Evolutionary conservation across 345 rosid species (phyloP).

Genomic region (Abelmoschus esculentus): DNA sequence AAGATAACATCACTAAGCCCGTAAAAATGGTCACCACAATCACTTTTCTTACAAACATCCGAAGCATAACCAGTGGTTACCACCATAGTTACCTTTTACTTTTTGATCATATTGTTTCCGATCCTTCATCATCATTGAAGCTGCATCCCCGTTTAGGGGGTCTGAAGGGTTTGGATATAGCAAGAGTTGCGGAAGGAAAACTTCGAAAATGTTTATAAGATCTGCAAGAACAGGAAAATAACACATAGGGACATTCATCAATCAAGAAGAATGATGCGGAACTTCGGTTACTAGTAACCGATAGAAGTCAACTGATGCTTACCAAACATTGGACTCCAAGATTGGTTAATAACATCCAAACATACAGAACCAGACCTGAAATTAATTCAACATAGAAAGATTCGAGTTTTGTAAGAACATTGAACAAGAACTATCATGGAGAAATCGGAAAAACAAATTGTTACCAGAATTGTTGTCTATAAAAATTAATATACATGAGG

Average conservation of each 20-base stretch:
- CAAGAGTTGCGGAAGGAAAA: constrained; percentile 62
- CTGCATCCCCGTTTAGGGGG: constrained; percentile 70
- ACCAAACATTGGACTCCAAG: constrained; percentile 88
- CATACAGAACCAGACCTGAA: constrained; percentile 67
- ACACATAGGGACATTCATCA: not conserved
- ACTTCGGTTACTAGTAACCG: not conserved
- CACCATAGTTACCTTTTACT: constrained; percentile 45
- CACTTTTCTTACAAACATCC: no score
- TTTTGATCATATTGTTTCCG: constrained; percentile 50
- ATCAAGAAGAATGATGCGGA: not conserved
- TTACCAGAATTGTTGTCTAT: no score
- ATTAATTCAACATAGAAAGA: constrained; percentile 5
- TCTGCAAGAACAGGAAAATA: constrained; percentile 32
- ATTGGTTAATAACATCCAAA: constrained; percentile 67
- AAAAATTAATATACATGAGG: no score
- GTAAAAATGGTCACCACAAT: no score
- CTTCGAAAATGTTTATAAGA: constrained; percentile 62
- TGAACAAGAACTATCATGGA: not conserved
- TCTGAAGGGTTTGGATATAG: constrained; percentile 69
- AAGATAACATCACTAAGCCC: not conserved
- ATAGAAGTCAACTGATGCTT: constrained; percentile 8
- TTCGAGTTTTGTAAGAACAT: not conserved
- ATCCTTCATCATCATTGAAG: constrained; percentile 67
- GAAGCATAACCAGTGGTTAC: not conserved
- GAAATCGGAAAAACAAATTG: not conserved